These are phyloP conservation scores for Sporodiniella umbellata DNA, from an alignment of 371 early-diverging fungal genomes.

Conservation along the genomic window DNA sequence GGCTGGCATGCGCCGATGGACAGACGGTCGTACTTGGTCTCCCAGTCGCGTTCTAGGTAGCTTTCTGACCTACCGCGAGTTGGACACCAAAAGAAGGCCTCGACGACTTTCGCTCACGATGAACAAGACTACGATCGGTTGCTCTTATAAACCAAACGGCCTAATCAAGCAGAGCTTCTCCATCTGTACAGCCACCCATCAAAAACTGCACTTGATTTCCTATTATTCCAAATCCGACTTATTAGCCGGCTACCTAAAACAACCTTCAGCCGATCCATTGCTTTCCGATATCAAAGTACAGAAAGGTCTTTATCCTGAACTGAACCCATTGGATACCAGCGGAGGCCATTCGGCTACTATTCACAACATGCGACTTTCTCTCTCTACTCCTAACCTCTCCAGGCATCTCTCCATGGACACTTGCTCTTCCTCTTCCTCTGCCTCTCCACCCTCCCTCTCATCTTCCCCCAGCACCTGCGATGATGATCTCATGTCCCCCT, in stretches of 20 bases:
- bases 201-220: slow-evolving; percentile 83
- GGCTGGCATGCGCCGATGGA: slow-evolving; percentile 89
- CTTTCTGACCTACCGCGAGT: slow-evolving; percentile 74
- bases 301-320: slow-evolving; percentile 65
- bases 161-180: slow-evolving; percentile 60
- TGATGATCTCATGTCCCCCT: slow-evolving; percentile 25
- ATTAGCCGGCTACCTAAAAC: slow-evolving; percentile 45
- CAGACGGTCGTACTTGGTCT: slow-evolving; percentile 85
- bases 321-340: slow-evolving; percentile 47
- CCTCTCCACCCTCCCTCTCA: slow-evolving; percentile 36
- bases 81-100: slow-evolving; percentile 54
- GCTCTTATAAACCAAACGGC: slow-evolving; percentile 55
- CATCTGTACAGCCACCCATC: slow-evolving; percentile 72
- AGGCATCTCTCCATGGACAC: slow-evolving; percentile 5
- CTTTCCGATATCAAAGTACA: slow-evolving; percentile 52
- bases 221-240: slow-evolving; percentile 82
- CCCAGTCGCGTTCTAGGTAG: slow-evolving; percentile 76
- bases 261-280: slow-evolving; percentile 52
- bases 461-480: slow-evolving; percentile 31
- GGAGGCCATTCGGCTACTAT: slow-evolving; percentile 46
- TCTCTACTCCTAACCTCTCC: slow-evolving; percentile 10
- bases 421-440: slow-evolving; percentile 10
- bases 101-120: slow-evolving; percentile 29
- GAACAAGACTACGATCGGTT: slow-evolving; percentile 30
- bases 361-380: slow-evolving; percentile 31